Evolutionary conservation across 2,329 filamentous ascomycete species (phyloP).

Genomic region (Akanthomyces dipterigenus): DNA sequence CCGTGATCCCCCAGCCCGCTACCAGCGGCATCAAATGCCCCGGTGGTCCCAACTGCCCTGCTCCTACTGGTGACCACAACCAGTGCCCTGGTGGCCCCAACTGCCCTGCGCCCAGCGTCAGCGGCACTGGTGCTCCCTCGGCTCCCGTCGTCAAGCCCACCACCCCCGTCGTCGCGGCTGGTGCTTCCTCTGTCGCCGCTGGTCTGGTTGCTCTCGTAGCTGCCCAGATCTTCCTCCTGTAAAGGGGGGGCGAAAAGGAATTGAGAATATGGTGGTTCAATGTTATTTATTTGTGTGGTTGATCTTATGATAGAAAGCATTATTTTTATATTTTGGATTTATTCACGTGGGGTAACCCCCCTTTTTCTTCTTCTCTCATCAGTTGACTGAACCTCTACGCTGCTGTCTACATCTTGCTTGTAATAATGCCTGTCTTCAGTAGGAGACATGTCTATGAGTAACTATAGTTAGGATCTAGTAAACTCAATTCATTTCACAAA

Average conservation of each 20-base stretch:
- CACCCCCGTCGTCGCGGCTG: not conserved
- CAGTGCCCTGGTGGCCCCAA: slow-evolving; percentile 2
- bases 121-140: not conserved
- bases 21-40: slow-evolving; percentile 2
- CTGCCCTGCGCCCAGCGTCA: not conserved
- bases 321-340: slow-evolving; percentile 2
- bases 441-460: not conserved
- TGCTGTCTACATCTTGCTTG: not conserved
- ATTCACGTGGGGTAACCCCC: not conserved
- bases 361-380: slow-evolving; percentile 1
- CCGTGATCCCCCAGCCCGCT: not conserved
- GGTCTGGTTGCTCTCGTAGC: slow-evolving; percentile 5
- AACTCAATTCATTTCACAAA: not conserved
- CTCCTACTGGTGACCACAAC: not conserved
- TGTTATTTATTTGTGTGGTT: slow-evolving; percentile 3
- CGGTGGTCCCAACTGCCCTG: slow-evolving; percentile 8
- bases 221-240: slow-evolving; percentile 9
- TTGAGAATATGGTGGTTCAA: not conserved
- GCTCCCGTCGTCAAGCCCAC: not conserved
- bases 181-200: slow-evolving; percentile 3
- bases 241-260: not conserved
- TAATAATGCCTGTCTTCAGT: not conserved
- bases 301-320: slow-evolving; percentile 10
- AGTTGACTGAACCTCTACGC: not conserved
- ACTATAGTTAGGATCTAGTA: not conserved